Base-by-base conservation (phyloP, 2,329 filamentous ascomycete species). In the Septoria petroselini region DNA sequence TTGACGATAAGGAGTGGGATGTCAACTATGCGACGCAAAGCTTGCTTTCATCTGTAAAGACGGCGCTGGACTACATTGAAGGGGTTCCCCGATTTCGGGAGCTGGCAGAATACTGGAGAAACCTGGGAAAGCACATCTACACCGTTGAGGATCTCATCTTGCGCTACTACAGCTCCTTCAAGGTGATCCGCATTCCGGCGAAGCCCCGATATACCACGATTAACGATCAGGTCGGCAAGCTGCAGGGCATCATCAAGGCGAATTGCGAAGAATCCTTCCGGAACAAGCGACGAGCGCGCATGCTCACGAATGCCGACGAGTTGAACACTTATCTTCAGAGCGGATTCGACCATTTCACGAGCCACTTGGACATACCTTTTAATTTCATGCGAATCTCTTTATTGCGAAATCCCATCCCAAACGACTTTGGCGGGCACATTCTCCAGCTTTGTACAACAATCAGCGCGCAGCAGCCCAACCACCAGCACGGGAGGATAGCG, bases 81-180 rank as follows among this genome's bases (percentile, higher is more conserved):
- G 64, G 65, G 7, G 64, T 68, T 3, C 65, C 65, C 17, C 58
- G 60, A 18, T 65, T 65, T 33, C 55, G 62, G 19, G 67, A 71
- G 50, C 68, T 74, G 55, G 73, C 71, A 2, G 61, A 69, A 18
- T 62, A 68, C 33, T 77, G 75, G 75, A 58, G 64, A 29, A 60
- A 62, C 14, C 63, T 70, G 1, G 71, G 70, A 4, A 72, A 69
- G 57, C 54, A 58, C 2, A 74, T 77, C 44, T 65, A 65, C n/a
- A 73, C 62, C 17, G 69, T 75, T 7, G 66, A 74, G 54, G 70
- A 76, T 45, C 66, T 79, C 4, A 67, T 79, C 12, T 61, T 70
- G 42, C 73, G 70, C 31, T 80, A 80, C 57, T 80, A 79, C 58
- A 72, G 71, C 50, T 73, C 72, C 7, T 68, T 76, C 43, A 73